Conservation (phyloP, 2,329 filamentous ascomycete genomes). For the Fusarium subglutinans region DNA sequence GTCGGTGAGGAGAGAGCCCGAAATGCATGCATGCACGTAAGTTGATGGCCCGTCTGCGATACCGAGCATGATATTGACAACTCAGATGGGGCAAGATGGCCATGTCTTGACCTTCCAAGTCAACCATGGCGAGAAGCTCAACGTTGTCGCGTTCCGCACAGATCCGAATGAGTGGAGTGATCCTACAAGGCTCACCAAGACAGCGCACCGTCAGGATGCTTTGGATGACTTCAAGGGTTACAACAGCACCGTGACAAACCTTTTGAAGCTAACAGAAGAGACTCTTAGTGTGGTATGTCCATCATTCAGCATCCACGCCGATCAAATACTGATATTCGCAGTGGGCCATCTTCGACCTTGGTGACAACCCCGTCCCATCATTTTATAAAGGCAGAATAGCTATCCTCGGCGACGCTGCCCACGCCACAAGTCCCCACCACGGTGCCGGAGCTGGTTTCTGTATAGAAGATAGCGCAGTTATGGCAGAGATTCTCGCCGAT, state of each 20-base stretch:
- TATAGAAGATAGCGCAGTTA: conserved; percentile 59
- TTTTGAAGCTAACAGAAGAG: conserved; percentile 45
- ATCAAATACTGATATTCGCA: conserved; percentile 13
- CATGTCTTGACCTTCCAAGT: conserved; percentile 70
- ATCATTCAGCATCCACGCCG: not conserved
- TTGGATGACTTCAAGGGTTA: conserved; percentile 50
- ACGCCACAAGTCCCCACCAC: conserved; percentile 68
- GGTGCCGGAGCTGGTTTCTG: conserved; percentile 68
- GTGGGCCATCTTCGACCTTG: conserved; percentile 60
- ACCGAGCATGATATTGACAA: not conserved
- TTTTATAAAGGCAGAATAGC: conserved; percentile 56
- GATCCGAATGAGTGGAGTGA: conserved; percentile 45
- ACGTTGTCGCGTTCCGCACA: conserved; percentile 59
- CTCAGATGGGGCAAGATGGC: conserved; percentile 55
- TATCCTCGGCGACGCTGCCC: conserved; percentile 70
- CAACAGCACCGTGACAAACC: conserved; percentile 42
- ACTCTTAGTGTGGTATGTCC: conserved; percentile 36
- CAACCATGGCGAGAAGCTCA: conserved; percentile 63
- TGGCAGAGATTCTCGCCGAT: conserved; percentile 58
- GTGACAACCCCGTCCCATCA: conserved; percentile 52
- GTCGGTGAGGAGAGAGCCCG: conserved; percentile 52
- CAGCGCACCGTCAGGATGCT: conserved; percentile 45
- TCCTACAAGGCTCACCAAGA: conserved; percentile 22
- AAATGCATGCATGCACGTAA: conserved; percentile 44
- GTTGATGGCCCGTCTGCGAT: not conserved